Evolutionary conservation across 495 filamentous ascomycete genomes (phyloP).

Genomic region (Astrothelium macrocarpum): DNA sequence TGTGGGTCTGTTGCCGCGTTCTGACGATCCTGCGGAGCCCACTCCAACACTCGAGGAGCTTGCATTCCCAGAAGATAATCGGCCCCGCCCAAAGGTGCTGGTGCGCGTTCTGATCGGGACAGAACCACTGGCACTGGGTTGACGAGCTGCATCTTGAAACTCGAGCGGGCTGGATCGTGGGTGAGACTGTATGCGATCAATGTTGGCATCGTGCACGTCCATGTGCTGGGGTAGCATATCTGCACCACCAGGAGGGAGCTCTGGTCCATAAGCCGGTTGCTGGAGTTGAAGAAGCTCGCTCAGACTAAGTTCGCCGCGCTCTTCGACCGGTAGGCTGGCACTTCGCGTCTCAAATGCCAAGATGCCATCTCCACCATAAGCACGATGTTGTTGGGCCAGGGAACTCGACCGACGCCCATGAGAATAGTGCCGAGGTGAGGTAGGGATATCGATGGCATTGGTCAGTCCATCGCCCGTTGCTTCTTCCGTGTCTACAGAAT

Average conservation of each 20-base stretch:
- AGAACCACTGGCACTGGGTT: background rate
- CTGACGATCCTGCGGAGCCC: background rate
- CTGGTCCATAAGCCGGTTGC: conserved; percentile 9
- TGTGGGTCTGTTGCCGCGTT: conserved; percentile 7
- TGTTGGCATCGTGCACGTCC: background rate
- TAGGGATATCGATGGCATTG: conserved; percentile 74
- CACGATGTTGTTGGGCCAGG: conserved; percentile 58
- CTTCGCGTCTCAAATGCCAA: conserved; percentile 58
- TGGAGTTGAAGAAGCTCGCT: conserved; percentile 25
- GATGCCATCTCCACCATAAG: conserved; percentile 50
- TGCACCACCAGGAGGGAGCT: conserved; percentile 7
- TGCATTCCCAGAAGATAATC: background rate
- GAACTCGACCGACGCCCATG: conserved; percentile 64
- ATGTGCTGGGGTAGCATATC: conserved; percentile 7
- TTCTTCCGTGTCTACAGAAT: background rate
- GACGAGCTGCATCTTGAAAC: background rate
- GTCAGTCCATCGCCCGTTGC: conserved; percentile 31
- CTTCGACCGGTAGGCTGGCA: conserved; percentile 64
- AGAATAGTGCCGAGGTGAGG: conserved; percentile 57
- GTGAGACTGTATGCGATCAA: background rate
- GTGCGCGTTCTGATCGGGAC: background rate
- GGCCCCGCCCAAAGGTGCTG: background rate
- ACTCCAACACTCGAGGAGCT: background rate
- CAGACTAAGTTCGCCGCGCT: conserved; percentile 35
- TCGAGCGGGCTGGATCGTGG: background rate